A percentile compares a stretch with the other conserved stretches of the same genome.
Conservation (phyloP, 169 alveolate genomes). For the Plasmodium gallinaceum region DNA sequence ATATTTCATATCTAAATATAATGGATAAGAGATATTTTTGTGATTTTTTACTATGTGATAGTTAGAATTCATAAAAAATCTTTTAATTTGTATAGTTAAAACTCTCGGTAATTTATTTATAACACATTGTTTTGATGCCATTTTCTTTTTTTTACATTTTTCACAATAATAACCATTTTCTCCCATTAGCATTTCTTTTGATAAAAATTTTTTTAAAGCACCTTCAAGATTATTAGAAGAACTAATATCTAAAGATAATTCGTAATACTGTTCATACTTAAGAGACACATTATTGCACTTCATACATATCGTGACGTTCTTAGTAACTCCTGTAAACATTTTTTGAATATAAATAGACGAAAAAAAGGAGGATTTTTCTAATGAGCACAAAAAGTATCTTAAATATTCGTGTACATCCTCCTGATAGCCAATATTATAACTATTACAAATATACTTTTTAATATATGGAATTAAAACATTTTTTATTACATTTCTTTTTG, state of each 20-base stretch:
- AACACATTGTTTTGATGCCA: constrained; percentile 83
- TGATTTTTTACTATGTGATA: constrained; percentile 42
- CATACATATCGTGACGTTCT: constrained; percentile 49
- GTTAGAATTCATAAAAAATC: constrained; percentile 78
- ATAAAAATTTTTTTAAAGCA: constrained; percentile 70
- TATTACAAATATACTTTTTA: constrained; percentile 80
- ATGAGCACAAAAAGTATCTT: constrained; percentile 80
- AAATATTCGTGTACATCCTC: constrained; percentile 84
- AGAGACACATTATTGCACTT: constrained; percentile 81
- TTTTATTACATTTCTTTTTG: constrained; percentile 71
- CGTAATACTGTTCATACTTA: constrained; percentile 84
- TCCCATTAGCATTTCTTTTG: constrained; percentile 75
- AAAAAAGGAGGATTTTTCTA: constrained; percentile 79
- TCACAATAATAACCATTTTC: constrained; percentile 84
- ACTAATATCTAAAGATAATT: constrained; percentile 81
- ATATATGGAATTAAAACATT: constrained; percentile 76
- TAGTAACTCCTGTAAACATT: constrained; percentile 64
- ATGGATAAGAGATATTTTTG: constrained; percentile 57
- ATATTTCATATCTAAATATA: constrained; percentile 54
- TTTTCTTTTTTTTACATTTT: constrained; percentile 78
- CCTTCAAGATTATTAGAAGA: constrained; percentile 79
- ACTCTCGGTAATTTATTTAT: constrained; percentile 81
- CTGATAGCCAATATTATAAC: constrained; percentile 81
- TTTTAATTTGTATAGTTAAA: constrained; percentile 79
- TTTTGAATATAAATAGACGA: constrained; percentile 52